phyloP scores from a whole-genome alignment of 768 basidiomycete genomes.

The Lentinula sp. region DNA sequence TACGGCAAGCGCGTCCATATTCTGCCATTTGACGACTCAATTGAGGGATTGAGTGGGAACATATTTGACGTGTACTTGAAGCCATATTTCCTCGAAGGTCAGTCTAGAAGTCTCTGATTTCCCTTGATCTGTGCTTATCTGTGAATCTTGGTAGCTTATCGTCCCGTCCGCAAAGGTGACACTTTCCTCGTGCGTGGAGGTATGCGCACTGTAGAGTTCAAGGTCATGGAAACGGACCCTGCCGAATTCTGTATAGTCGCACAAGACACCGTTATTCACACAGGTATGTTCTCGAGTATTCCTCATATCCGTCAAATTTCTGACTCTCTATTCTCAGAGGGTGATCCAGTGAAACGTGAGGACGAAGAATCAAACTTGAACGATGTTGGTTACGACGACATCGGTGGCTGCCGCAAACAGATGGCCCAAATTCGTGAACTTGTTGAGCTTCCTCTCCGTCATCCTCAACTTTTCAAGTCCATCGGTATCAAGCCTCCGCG shows the following conservation, averaged over 20 bases:
- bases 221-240: conserved; percentile 97
- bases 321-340: conserved; percentile 50
- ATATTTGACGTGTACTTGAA: conserved; percentile 98
- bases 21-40: conserved; percentile 95
- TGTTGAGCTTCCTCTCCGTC: conserved; percentile 94
- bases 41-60: conserved; percentile 97
- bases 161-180: conserved; percentile 94
- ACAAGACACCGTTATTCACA: conserved; percentile 97
- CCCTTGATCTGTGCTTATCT: neutral
- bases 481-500: conserved; percentile 99
- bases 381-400: conserved; percentile 98
- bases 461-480: conserved; percentile 99
- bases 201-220: conserved; percentile 98
- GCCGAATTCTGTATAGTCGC: conserved; percentile 98
- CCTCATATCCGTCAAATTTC: neutral
- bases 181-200: conserved; percentile 99
- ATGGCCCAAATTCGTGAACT: conserved; percentile 99
- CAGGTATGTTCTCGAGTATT: conserved; percentile 38
- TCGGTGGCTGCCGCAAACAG: conserved; percentile 98
- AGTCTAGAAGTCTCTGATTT: conserved; percentile 10
- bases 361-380: conserved; percentile 96
- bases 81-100: conserved; percentile 97
- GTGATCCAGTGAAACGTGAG: conserved; percentile 97
- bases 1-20: conserved; percentile 98
- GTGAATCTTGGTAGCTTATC: conserved; percentile 55